Base-by-base conservation (phyloP, 2,329 filamentous ascomycete species). In the Colletotrichum sp. region DNA sequence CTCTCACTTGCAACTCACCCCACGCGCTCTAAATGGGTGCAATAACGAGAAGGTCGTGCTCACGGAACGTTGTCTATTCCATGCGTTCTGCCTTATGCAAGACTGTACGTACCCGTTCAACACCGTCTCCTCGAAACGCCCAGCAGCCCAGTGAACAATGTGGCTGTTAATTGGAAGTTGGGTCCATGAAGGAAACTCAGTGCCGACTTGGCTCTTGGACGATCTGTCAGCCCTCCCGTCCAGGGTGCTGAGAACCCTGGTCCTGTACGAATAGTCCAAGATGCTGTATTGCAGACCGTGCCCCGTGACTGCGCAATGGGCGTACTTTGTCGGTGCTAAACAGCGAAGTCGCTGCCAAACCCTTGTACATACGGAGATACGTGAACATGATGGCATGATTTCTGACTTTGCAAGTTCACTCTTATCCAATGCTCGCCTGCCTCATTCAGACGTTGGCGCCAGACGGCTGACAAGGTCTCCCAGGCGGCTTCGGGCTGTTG, bases 121-220 rank as follows among this genome's bases (percentile, higher is more conserved):
- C 27, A 39, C 39, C 12, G 28, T 71, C 68, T 65, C 52, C n/a
- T n/a, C 70, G 70, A 67, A 67, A 43, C 52, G n/a, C 52, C 34
- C 27, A 34, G 39, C 12, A 18, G 18, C 22, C n/a, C 66, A 48
- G 32, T 48, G 27, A 48, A 30, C 43, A 43, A 66, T 25, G 32
- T 56, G 56, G 62, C 69, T 56, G 55, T 22, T 13, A n/a, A 56
- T 48, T 62, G 61, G 16, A 28, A 56, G 16, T 22, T 25, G 67
- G 61, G 13, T 27, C 62, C 27, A 56, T 60, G 25, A 67, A 58
- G 69, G 61, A 56, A 56, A 12, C 34, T 27, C 55, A 62, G 15
- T 67, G 69, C 69, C 69, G 69, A 72, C 69, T 75, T 75, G 69
- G 62, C 72, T 67, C 28, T 70, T 66, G 62, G 69, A 55, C 72